Evolutionary conservation across 495 filamentous ascomycete species (phyloP).

Genomic region (Penicillium argentinense): DNA sequence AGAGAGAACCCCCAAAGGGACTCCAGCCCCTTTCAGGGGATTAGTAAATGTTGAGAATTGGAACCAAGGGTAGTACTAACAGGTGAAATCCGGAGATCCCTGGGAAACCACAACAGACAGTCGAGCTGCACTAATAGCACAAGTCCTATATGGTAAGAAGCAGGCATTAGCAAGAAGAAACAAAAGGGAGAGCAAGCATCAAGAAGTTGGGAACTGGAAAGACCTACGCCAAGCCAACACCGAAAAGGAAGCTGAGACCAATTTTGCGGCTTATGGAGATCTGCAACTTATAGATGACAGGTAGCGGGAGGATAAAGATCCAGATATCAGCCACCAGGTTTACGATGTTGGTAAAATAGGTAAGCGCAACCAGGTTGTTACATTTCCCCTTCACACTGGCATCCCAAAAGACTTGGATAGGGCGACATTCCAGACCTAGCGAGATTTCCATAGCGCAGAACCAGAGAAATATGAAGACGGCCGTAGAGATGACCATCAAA

Average conservation of each 20-base stretch:
- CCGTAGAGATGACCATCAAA: conserved; percentile 11
- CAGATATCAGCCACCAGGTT: conserved; percentile 38
- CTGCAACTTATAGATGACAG: conserved; percentile 29
- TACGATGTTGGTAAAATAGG: conserved; percentile 38
- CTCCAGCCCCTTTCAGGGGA: conserved; percentile 28
- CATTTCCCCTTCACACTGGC: conserved; percentile 19
- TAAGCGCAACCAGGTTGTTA: conserved; percentile 26
- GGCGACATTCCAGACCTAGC: conserved; percentile 26
- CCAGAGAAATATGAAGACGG: conserved; percentile 15
- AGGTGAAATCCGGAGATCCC: conserved; percentile 40
- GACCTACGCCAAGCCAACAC: conserved; percentile 31
- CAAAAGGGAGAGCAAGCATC: too few relatives aligned
- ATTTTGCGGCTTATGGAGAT: conserved; percentile 28
- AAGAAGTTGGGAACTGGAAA: too few relatives aligned
- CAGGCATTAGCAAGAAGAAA: background rate
- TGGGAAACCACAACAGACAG: conserved; percentile 39
- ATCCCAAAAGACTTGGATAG: conserved; percentile 36
- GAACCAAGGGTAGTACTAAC: conserved; percentile 13
- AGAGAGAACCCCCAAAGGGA: conserved; percentile 40
- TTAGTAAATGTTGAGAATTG: background rate
- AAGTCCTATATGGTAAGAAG: conserved; percentile 25
- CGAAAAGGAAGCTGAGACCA: conserved; percentile 37
- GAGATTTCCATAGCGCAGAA: conserved; percentile 16
- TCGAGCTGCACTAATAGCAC: conserved; percentile 38
- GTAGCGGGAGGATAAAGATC: conserved; percentile 40